Evolutionary conservation across 2,329 filamentous ascomycete genomes (phyloP).

Genomic region (Monascus ruber): DNA sequence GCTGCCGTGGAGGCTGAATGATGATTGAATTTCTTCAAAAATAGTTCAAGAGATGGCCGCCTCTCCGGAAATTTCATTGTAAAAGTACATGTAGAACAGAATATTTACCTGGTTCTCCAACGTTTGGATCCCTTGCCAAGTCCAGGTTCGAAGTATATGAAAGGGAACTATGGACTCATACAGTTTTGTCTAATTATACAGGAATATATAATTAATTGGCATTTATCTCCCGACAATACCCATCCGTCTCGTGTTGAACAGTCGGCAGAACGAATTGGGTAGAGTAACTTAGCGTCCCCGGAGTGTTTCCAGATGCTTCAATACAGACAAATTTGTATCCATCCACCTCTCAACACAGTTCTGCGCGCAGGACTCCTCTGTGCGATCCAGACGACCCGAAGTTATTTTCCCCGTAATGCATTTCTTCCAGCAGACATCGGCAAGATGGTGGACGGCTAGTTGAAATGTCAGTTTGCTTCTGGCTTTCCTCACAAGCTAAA

Average conservation of each 20-base stretch:
- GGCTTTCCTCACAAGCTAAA: neutral
- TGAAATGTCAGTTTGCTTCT: conserved; percentile 4
- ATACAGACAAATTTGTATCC: conserved; percentile 74
- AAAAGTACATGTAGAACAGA: no score
- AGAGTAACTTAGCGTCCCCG: conserved; percentile 26
- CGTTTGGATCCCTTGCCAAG: no score
- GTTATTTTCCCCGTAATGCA: conserved; percentile 70
- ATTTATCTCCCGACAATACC: no score
- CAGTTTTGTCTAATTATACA: no score
- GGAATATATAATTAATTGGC: no score
- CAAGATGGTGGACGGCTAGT: conserved; percentile 54
- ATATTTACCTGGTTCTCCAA: no score
- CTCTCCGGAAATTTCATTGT: no score
- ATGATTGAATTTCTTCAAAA: conserved; percentile 11
- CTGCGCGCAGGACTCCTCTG: conserved; percentile 71
- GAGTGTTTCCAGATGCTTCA: conserved; percentile 68
- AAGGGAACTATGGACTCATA: no score
- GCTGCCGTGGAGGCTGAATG: conserved; percentile 27
- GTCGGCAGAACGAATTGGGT: no score
- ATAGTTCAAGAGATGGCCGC: no score
- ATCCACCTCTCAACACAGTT: conserved; percentile 94
- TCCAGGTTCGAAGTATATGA: no score
- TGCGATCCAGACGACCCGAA: conserved; percentile 58
- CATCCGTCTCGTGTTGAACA: no score
- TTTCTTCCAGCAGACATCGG: conserved; percentile 87